Evolutionary conservation across 2,329 filamentous ascomycete species (phyloP).

Genomic region (Calonectria fujianensis): DNA sequence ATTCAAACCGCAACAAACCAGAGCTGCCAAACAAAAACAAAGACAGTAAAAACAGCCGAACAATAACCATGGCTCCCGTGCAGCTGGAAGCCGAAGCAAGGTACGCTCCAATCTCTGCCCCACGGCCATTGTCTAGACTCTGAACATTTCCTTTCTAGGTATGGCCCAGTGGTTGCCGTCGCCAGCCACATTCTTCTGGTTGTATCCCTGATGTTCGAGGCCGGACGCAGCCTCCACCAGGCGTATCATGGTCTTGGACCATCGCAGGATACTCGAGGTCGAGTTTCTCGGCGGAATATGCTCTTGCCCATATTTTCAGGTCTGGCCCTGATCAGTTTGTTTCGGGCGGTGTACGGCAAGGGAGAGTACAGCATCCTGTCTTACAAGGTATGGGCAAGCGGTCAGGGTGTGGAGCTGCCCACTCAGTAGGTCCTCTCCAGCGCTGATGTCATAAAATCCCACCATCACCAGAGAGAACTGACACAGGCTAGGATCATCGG

Average conservation of each 20-base stretch:
- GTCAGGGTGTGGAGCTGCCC: slow-evolving; percentile 62
- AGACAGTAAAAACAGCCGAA: background rate
- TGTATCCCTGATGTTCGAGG: slow-evolving; percentile 45
- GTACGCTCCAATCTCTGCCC: slow-evolving; percentile 31
- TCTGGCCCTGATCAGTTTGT: slow-evolving; percentile 68
- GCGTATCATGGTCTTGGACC: slow-evolving; percentile 56
- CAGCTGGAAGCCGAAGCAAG: slow-evolving; percentile 49
- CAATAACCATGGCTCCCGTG: slow-evolving; percentile 53
- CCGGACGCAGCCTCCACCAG: slow-evolving; percentile 50
- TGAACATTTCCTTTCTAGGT: slow-evolving; percentile 40
- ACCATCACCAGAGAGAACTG: background rate
- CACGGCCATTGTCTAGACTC: background rate
- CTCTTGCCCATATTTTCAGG: slow-evolving; percentile 62
- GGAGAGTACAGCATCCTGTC: slow-evolving; percentile 66
- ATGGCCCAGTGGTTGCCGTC: slow-evolving; percentile 42
- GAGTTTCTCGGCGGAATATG: slow-evolving; percentile 53
- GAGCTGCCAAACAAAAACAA: background rate
- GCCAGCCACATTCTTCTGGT: slow-evolving; percentile 48
- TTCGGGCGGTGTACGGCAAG: slow-evolving; percentile 65
- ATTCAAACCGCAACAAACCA: slow-evolving; percentile 24
- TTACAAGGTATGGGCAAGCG: slow-evolving; percentile 70
- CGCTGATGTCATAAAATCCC: background rate
- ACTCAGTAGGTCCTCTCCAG: slow-evolving; percentile 52
- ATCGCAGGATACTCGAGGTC: slow-evolving; percentile 60
- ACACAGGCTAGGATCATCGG: slow-evolving; percentile 50